Conservation (phyloP, 768 basidiomycete genomes). For the Trametes sanguinea region DNA sequence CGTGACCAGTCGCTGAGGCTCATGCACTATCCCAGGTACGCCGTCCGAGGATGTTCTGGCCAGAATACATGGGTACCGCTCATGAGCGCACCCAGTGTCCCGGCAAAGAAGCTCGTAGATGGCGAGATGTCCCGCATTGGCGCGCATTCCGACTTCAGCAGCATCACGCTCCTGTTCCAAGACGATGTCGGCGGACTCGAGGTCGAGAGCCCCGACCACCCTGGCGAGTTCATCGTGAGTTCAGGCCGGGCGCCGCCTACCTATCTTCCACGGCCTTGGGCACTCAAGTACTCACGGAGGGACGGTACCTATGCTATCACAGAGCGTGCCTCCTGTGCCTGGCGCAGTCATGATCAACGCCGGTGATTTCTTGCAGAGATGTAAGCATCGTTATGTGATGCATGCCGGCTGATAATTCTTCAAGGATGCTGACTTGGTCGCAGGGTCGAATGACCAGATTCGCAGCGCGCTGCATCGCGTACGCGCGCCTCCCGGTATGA, state of each 20-base stretch:
- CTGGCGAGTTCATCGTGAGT: conserved; percentile 41
- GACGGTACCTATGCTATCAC: background rate
- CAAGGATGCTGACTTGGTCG: too few species aligned
- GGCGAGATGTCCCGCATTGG: conserved; percentile 45
- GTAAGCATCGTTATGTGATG: conserved; percentile 28
- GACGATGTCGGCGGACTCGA: conserved; percentile 61
- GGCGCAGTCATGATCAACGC: conserved; percentile 52
- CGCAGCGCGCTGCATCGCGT: conserved; percentile 56
- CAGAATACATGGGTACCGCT: background rate
- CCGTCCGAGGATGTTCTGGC: background rate
- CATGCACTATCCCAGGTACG: conserved; percentile 49
- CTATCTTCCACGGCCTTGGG: background rate
- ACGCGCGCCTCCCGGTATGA: conserved; percentile 36
- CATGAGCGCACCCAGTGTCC: conserved; percentile 26
- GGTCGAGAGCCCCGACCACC: conserved; percentile 51
- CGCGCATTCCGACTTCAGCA: conserved; percentile 55
- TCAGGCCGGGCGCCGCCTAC: background rate
- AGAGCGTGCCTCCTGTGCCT: conserved; percentile 44
- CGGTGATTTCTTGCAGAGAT: conserved; percentile 51
- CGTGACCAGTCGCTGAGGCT: conserved; percentile 55
- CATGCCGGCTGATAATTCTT: too few species aligned
- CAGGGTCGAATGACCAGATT: conserved; percentile 40
- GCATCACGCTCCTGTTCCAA: conserved; percentile 58
- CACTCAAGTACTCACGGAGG: too few species aligned
- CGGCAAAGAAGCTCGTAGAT: conserved; percentile 33